Conservation (phyloP, 2,329 filamentous ascomycete species). For the Bipolaris victoriae region DNA sequence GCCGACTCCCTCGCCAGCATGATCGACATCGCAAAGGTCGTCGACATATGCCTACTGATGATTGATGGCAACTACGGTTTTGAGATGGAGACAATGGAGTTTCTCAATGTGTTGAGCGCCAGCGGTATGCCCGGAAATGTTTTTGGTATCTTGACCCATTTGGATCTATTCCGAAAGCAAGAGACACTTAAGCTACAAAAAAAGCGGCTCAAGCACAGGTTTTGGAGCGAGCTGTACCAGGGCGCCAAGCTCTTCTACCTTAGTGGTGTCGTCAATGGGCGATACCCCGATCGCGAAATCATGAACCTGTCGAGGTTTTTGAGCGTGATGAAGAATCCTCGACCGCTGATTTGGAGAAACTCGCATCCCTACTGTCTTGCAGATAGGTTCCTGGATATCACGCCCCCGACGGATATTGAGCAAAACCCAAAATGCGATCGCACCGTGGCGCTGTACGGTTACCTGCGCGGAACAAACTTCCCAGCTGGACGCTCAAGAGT, state of each 20-base stretch:
- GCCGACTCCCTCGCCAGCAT: slow-evolving; percentile 90
- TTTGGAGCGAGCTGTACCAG: slow-evolving; percentile 97
- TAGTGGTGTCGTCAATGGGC: slow-evolving; percentile 92
- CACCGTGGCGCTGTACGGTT: slow-evolving; percentile 89
- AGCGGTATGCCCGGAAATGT: slow-evolving; percentile 99
- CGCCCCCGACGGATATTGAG: slow-evolving; percentile 89
- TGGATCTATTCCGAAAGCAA: slow-evolving; percentile 94
- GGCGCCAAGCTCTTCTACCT: slow-evolving; percentile 97
- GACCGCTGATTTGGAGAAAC: slow-evolving; percentile 95
- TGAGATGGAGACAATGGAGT: slow-evolving; percentile 99
- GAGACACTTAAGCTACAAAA: slow-evolving; percentile 91
- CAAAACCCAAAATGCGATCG: slow-evolving; percentile 88
- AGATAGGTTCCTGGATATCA: slow-evolving; percentile 94
- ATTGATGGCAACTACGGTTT: slow-evolving; percentile 99
- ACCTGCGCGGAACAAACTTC: slow-evolving; percentile 94
- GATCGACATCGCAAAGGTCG: slow-evolving; percentile 96
- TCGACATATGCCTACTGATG: slow-evolving; percentile 95
- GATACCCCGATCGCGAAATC: slow-evolving; percentile 95
- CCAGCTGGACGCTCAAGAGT: slow-evolving; percentile 82
- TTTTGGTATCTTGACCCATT: slow-evolving; percentile 93
- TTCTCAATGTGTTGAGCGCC: slow-evolving; percentile 88
- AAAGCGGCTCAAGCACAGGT: slow-evolving; percentile 91
- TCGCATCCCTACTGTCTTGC: slow-evolving; percentile 92
- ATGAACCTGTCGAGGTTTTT: slow-evolving; percentile 95
- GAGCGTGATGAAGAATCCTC: slow-evolving; percentile 98